Base-by-base conservation (phyloP, 2,329 filamentous ascomycete genomes). In the Cladobotryum protrusum region DNA sequence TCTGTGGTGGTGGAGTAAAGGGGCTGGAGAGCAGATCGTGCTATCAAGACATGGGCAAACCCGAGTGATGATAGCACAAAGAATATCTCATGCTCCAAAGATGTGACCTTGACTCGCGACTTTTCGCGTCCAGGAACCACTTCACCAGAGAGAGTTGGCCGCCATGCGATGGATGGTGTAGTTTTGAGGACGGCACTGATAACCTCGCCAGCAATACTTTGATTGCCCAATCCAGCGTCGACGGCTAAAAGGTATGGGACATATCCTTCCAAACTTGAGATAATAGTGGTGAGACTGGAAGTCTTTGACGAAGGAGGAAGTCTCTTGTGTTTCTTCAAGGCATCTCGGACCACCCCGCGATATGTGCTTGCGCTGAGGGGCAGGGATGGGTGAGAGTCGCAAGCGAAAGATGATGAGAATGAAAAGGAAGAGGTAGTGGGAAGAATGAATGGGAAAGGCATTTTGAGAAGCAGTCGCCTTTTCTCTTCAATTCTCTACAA, bases 341-440 rank as follows among this genome's bases (percentile, higher is more conserved):
- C 80, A 67, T 92, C 84, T 60, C 89, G 84, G 46, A 96, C 78
- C 15, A 95, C 81, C 58, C 87, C 87, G 53, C 93, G 88, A 62
- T 89, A 83, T 8, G 88, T 92, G 57, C 90, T 91, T 18, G 89
- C 85, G 48, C 81, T 80, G 59, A 92, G 80, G 19, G 90, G 89
- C 39, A 99, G 77, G 1, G 92, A 96, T 3, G 93, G 92, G 68
- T 97, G 92, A 3, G 89, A 89, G 56, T 84, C 81, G 61, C 87
- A 92, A 59, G 72, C 79, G 68, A 95, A 85, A 67, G 77, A 86
- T 35, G 85, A 76, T 18, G 87, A 86, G 64, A 96, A 92, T 47
- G 87, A 85, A 63, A 95, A 85, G 48, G 86, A 81, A 33, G 90
- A 95, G 5, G 92, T 96, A 1, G 92, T 97, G 2, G 93, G 91